phyloP scores from a whole-genome alignment of 352 stramenopile species.

The Phytophthora hybrid region DNA sequence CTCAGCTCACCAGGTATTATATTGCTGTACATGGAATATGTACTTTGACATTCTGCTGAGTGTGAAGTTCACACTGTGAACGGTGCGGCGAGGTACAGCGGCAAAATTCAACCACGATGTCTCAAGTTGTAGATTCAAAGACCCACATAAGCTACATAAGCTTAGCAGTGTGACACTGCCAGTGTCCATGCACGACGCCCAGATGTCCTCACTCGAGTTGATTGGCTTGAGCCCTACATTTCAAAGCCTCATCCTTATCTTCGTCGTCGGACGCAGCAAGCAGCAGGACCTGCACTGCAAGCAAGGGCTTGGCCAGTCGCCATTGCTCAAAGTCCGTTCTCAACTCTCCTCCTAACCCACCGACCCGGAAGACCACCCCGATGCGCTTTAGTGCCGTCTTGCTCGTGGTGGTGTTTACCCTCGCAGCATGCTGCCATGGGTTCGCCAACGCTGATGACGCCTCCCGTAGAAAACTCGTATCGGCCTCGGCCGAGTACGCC shows the following conservation, averaged over 20 bases:
- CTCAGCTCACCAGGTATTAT: no score
- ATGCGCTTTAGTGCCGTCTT: constrained; percentile 29
- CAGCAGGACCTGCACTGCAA: not conserved
- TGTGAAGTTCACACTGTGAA: no score
- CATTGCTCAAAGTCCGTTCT: constrained; percentile 6
- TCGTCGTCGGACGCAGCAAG: constrained; percentile 17
- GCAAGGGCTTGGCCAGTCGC: constrained; percentile 16
- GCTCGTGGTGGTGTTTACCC: constrained; percentile 11
- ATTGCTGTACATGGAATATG: no score
- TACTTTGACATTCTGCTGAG: no score
- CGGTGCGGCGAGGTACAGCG: not conserved
- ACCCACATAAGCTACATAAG: not conserved
- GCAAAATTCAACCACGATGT: constrained; percentile 1
- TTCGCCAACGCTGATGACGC: constrained; percentile 5
- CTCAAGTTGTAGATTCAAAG: not conserved
- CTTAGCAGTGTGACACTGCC: no score
- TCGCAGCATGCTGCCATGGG: constrained; percentile 12
- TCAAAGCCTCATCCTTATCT: constrained; percentile 24
- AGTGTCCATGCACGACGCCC: constrained; percentile 21
- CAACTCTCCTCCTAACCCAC: constrained; percentile 2
- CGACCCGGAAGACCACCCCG: not conserved
- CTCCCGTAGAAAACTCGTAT: not conserved
- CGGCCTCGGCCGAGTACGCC: not conserved
- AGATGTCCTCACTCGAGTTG: constrained; percentile 4
- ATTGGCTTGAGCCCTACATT: constrained; percentile 24